A percentile compares a stretch with the other conserved stretches of the same genome.
These are phyloP conservation scores for Arabidopsis hybrid DNA, from an alignment of 441 rosid genomes.

Conservation along the genomic window DNA sequence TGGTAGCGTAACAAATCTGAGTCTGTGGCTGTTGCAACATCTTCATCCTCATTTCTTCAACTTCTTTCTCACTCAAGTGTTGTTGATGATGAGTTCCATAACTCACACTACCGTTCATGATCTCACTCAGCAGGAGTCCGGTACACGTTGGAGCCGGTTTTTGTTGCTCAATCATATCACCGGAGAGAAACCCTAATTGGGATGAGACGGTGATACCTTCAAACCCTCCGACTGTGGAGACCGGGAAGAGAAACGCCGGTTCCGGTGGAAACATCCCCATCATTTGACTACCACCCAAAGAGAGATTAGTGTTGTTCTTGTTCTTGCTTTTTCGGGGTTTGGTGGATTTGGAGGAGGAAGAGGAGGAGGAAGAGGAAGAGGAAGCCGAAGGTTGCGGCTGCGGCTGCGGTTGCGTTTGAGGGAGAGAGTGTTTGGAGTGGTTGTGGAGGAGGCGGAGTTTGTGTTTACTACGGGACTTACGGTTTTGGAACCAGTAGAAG, in stretches of 20 bases:
- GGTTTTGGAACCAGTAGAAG: conserved; percentile 98
- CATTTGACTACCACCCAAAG: conserved; percentile 57
- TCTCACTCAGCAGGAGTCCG: conserved; percentile 75
- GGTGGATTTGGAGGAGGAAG: conserved; percentile 69
- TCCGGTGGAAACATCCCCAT: conserved; percentile 59
- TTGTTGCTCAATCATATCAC: conserved; percentile 57
- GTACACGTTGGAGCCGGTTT: conserved; percentile 52
- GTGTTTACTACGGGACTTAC: conserved; percentile 96
- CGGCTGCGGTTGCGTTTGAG: conserved; percentile 36
- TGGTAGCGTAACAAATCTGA: conserved; percentile 40
- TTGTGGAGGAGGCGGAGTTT: conserved; percentile 79
- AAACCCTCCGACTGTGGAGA: conserved; percentile 48
- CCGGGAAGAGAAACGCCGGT: conserved; percentile 62
- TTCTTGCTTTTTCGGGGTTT: conserved; percentile 53
- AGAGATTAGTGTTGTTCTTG: conserved; percentile 46
- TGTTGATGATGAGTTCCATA: conserved; percentile 36
- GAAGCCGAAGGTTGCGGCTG: conserved; percentile 35
- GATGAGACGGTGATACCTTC: conserved; percentile 44
- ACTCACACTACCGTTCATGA: conserved; percentile 51
- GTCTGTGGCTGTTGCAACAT: conserved; percentile 54
- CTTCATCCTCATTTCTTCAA: conserved; percentile 55
- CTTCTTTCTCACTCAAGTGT: conserved; percentile 48
- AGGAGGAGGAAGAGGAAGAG: conserved; percentile 61
- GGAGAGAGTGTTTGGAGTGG: conserved; percentile 51
- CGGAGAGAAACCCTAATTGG: conserved; percentile 64